A percentile compares a stretch with the other conserved stretches of the same genome.
These are phyloP conservation scores for Ilex asprella DNA, from an alignment of 257 asterid genomes.

Conservation along the genomic window DNA sequence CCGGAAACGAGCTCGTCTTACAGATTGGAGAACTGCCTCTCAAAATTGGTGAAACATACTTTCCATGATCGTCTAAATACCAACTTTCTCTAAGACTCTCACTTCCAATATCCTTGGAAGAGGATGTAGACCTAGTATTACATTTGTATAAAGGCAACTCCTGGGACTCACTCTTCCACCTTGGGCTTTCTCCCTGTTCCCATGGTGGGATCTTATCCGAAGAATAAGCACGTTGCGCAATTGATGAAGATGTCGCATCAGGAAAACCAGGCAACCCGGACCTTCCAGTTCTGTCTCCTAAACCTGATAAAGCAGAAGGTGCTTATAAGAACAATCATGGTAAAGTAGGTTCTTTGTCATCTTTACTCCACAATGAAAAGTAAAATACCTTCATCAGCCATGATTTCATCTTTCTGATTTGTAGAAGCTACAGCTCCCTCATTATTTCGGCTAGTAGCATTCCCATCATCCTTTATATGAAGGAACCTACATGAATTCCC, in stretches of 20 bases:
- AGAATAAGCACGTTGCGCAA: constrained; percentile 2
- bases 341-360: constrained; percentile 4
- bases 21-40: constrained; percentile 25
- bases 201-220: constrained; percentile 17
- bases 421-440: constrained; percentile 38
- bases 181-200: constrained; percentile 30
- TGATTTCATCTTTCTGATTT: constrained; percentile 23
- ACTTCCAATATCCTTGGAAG: constrained; percentile 14
- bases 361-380: constrained; percentile 14
- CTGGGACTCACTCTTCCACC: constrained; percentile 26
- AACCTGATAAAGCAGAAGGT: constrained; percentile 13
- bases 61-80: constrained; percentile 19
- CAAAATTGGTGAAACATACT: constrained; percentile 27
- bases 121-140: constrained; percentile 19
- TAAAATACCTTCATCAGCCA: constrained; percentile 46
- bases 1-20: constrained; percentile 17
- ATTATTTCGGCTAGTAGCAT: constrained; percentile 12
- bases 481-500: constrained; percentile 81
- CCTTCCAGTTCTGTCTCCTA: constrained; percentile 16
- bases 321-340: constrained; percentile 16
- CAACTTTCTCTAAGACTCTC: constrained; percentile 24
- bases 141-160: constrained; percentile 17
- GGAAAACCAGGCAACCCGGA: constrained; percentile 16
- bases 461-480: constrained; percentile 34
- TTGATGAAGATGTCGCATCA: constrained; percentile 42